Conservation (phyloP, 768 basidiomycete species). For the Leccinum variicolor region DNA sequence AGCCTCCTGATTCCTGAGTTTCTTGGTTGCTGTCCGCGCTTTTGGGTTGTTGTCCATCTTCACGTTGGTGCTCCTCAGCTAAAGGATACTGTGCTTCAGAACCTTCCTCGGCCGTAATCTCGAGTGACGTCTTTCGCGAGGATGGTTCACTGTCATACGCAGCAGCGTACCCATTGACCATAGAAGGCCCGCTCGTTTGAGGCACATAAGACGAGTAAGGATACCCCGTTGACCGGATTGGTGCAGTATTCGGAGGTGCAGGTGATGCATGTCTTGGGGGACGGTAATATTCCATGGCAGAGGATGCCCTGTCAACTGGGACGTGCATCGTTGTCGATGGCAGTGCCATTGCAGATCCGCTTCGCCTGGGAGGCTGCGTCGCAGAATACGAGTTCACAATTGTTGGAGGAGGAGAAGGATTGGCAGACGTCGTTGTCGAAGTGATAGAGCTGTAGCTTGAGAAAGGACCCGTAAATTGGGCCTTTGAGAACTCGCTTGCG, state of each 20-base stretch:
- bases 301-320: conserved; percentile 69
- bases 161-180: conserved; percentile 38
- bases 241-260: conserved; percentile 50
- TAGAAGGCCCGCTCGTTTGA: conserved; percentile 20
- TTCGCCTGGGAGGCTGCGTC: conserved; percentile 49
- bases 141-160: conserved; percentile 32
- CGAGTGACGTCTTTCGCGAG: conserved; percentile 29
- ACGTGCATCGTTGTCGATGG: conserved; percentile 45
- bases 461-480: conserved; percentile 72
- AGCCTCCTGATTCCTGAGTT: conserved; percentile 40
- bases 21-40: conserved; percentile 31
- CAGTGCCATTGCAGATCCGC: conserved; percentile 67
- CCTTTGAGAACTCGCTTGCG: conserved; percentile 33
- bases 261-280: conserved; percentile 49
- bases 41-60: conserved; percentile 1
- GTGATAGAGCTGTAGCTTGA: conserved; percentile 92
- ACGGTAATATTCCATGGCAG: conserved; percentile 72
- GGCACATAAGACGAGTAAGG: conserved; percentile 29
- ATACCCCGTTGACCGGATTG: conserved; percentile 41
- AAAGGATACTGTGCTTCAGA: conserved; percentile 6
- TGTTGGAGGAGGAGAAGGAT: conserved; percentile 72
- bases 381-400: conserved; percentile 35
- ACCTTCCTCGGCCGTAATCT: conserved; percentile 28
- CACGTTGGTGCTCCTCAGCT: conserved; percentile 4
- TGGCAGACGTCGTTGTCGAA: conserved; percentile 69